Evolutionary conservation across 495 filamentous ascomycete species (phyloP), one percentile per base, ranked within the genome.

Genomic region (Tuber melanosporum): DNA sequence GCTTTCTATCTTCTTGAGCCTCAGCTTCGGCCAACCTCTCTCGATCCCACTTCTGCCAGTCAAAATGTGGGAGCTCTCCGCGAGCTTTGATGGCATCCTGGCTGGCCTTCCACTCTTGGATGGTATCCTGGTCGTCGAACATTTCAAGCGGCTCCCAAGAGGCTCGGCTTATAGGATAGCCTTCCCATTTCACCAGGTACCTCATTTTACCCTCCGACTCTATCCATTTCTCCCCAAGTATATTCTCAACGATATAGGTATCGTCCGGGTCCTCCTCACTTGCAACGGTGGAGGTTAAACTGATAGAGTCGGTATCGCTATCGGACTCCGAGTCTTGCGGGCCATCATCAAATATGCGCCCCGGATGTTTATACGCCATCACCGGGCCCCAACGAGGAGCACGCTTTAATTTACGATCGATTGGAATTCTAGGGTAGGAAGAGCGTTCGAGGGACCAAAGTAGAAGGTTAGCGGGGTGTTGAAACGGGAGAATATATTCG

Each of bases 101-200:
- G n/a, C 52, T 66, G 22, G 73, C 73, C 36, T 81, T 81, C 80
- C 80, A 81, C n/a, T 81, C 80, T 71, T 78, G 70, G n/a, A 82
- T 76, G 49, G 84, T 82, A 43, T 86, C 85, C 66, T 83, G 75
- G 47, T 85, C 82, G 36, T 87, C 83, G 52, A 94, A 88, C 70
- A 87, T 84, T 0, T 86, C 82, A n/a, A 81, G 81, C 0, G 91
- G 89, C 77, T 93, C 91, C 92, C 91, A 94, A 4, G 88, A 90
- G 72, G 87, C 85, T 71, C 89, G 82, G 19, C 89, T 76, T 14
- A 89, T 71, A 1, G 86, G 84, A 76, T 92, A 94, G n/a, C 85
- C 87, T 41, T 86, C 86, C 92, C 92, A 94, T 76, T 88, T 86
- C 46, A 93, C 87, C 3, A 94, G 85, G 80, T 91, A 94, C 41